phyloP scores from a whole-genome alignment of 1,284 basidiomycete species.

The Stereum hirsutum region DNA sequence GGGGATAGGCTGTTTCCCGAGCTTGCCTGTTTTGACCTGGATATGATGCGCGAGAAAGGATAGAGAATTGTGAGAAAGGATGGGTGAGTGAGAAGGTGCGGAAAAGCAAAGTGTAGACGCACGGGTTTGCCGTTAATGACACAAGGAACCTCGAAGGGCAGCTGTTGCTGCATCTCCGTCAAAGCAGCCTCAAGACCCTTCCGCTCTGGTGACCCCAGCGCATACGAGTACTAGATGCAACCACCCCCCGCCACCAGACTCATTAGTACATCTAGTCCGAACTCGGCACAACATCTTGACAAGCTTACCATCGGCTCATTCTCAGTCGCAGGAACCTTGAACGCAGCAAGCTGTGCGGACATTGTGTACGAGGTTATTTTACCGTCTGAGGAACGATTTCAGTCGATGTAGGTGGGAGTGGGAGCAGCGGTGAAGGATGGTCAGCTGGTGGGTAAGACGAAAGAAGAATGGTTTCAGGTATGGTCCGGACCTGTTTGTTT shows the following conservation, averaged over 20 bases:
- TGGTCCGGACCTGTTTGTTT: too few relatives aligned
- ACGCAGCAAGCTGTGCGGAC: conserved; percentile 68
- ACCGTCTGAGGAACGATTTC: too few relatives aligned
- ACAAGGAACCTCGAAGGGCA: conserved; percentile 89
- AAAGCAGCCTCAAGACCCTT: conserved; percentile 69
- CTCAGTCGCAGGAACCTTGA: conserved; percentile 74
- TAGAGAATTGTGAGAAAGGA: not conserved
- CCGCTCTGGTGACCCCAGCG: conserved; percentile 75
- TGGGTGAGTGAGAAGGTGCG: not conserved
- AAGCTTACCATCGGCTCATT: conserved; percentile 87
- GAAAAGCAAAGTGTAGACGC: conserved; percentile 18
- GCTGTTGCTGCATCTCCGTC: conserved; percentile 69
- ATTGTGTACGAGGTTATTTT: conserved; percentile 6
- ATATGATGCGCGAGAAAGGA: too few relatives aligned
- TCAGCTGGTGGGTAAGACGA: too few relatives aligned
- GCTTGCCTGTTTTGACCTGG: conserved; percentile 79
- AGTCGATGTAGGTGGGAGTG: too few relatives aligned
- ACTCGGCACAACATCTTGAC: not conserved
- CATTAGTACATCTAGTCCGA: not conserved
- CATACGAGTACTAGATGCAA: conserved; percentile 41
- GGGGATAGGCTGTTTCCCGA: conserved; percentile 76
- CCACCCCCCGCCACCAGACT: not conserved
- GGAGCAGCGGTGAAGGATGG: too few relatives aligned
- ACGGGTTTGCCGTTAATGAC: conserved; percentile 89
- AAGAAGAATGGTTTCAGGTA: too few relatives aligned